Evolutionary conservation across 352 stramenopile species (phyloP).

Genomic region (Phytophthora palmivora): DNA sequence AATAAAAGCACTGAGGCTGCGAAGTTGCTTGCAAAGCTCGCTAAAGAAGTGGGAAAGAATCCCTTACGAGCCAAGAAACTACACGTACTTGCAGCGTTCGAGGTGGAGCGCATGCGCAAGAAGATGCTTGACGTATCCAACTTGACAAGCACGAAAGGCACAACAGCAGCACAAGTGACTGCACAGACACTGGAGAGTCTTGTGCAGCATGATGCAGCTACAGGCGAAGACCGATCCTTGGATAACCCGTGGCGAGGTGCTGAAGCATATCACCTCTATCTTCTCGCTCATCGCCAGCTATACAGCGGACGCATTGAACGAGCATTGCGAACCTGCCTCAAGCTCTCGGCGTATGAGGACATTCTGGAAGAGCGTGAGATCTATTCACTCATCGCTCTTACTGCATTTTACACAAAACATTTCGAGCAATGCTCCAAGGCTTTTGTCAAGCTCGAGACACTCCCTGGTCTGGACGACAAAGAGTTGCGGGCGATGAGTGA

Average conservation of each 20-base stretch:
- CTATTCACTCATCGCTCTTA: slow-evolving; percentile 94
- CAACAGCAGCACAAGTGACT: slow-evolving; percentile 83
- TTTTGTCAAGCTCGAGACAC: slow-evolving; percentile 94
- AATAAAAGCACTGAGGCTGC: slow-evolving; percentile 94
- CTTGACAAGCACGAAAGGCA: slow-evolving; percentile 61
- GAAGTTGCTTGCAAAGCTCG: slow-evolving; percentile 90
- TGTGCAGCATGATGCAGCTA: slow-evolving; percentile 88
- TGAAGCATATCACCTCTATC: slow-evolving; percentile 94
- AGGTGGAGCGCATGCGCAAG: slow-evolving; percentile 93
- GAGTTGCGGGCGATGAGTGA: slow-evolving; percentile 68
- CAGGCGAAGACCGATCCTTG: slow-evolving; percentile 81
- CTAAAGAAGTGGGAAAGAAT: slow-evolving; percentile 82
- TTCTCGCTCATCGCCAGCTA: slow-evolving; percentile 93
- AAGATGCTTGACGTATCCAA: slow-evolving; percentile 88
- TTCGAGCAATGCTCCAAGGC: slow-evolving; percentile 91
- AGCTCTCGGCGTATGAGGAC: slow-evolving; percentile 92
- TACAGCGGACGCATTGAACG: slow-evolving; percentile 86
- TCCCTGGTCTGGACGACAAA: slow-evolving; percentile 67
- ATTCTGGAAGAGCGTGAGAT: slow-evolving; percentile 91
- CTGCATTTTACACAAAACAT: slow-evolving; percentile 92
- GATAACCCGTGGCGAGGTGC: slow-evolving; percentile 95
- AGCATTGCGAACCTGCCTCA: slow-evolving; percentile 89
- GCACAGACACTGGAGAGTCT: slow-evolving; percentile 93
- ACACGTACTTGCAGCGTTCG: slow-evolving; percentile 93
- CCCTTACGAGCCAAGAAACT: slow-evolving; percentile 94